Base-by-base conservation (phyloP, 2,329 filamentous ascomycete genomes). In the Claviceps sorghi region DNA sequence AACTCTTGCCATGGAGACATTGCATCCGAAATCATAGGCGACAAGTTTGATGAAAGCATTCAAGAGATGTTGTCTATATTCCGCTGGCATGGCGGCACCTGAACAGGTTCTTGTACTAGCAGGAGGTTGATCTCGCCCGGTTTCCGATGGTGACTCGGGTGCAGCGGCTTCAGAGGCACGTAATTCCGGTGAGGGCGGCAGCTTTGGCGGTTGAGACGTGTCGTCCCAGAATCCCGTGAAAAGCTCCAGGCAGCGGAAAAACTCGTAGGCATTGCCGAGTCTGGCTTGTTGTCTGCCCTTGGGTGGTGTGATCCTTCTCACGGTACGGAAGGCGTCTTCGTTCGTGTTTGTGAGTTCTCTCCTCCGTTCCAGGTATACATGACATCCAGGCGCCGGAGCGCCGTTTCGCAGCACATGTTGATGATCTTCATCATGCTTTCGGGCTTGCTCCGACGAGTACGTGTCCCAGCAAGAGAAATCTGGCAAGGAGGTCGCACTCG, bases 1-100 rank as follows among this genome's bases (percentile, higher is more conserved):
- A 26, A 71, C 68, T 42, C 79, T 74, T 17, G 80, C 69, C 29
- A 74, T 69, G 2, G 72, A 69, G 48, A 82, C 75, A 57, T 76
- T 83, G 64, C 80, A 83, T 49, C 79, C 77, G 63, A 83, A 84
- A 56, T 83, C 79, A 59, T 83, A 84, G 19, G 79, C 74, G 17
- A 84, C 73, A 4, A 84, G 72, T 62, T 83, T 83, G 52, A 83
- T 64, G 52, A 83, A 83, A 38, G 79, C 73, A 2, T 74, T 71
- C 13, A 80, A 58, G n/a, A 83, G 68, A 51, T 72, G 72, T 52
- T 79, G 74, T 32, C 80, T 76, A 58, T 72, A 75, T 49, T 82
- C 78, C 7, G 73, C 61, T 1, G 80, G 80, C 72, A 82, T 81
- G 47, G 73, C 67, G n/a, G 67, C 64, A 10, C 80, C 80, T 2